These are phyloP conservation scores for Scheffersomyces quercinus DNA, from an alignment of 1,139 yeast species.

Conservation along the genomic window DNA sequence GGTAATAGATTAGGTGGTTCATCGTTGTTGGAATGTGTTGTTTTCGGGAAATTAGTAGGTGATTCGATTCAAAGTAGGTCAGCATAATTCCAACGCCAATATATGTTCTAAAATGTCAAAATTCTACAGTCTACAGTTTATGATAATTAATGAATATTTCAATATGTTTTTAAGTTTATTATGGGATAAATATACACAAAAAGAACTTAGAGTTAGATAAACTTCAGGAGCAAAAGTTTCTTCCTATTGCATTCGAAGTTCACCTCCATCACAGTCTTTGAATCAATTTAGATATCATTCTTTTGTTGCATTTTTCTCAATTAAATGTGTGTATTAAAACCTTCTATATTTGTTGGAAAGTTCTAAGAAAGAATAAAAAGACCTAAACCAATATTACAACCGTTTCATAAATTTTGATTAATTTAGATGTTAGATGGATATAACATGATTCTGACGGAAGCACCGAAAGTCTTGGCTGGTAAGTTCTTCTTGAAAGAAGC, in stretches of 20 bases:
- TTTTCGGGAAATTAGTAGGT: conserved; percentile 30
- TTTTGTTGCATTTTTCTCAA: conserved; percentile 1
- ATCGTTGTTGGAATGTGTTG: conserved; percentile 41
- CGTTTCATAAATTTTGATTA: conserved; percentile 7
- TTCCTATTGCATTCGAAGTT: neutral
- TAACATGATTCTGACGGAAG: conserved; percentile 99
- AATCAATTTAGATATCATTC: neutral
- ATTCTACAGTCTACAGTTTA: neutral
- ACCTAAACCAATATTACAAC: conserved; percentile 4
- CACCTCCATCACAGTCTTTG: neutral
- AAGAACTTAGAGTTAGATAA: neutral
- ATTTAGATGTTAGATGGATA: conserved; percentile 99
- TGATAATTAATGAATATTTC: conserved; percentile 1
- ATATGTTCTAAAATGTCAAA: neutral
- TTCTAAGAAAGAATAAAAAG: conserved; percentile 1
- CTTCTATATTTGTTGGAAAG: conserved; percentile 1
- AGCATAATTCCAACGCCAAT: neutral
- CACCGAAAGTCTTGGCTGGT: conserved; percentile 99
- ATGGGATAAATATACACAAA: conserved; percentile 1
- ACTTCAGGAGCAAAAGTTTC: neutral
- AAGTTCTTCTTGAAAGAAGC: conserved; percentile 99
- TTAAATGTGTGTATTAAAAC: conserved; percentile 1
- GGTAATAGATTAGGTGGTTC: conserved; percentile 40
- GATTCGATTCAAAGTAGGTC: conserved; percentile 6
- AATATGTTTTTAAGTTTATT: neutral